Base-by-base conservation (phyloP, 2,329 filamentous ascomycete species). In the Aureobasidium sp. region DNA sequence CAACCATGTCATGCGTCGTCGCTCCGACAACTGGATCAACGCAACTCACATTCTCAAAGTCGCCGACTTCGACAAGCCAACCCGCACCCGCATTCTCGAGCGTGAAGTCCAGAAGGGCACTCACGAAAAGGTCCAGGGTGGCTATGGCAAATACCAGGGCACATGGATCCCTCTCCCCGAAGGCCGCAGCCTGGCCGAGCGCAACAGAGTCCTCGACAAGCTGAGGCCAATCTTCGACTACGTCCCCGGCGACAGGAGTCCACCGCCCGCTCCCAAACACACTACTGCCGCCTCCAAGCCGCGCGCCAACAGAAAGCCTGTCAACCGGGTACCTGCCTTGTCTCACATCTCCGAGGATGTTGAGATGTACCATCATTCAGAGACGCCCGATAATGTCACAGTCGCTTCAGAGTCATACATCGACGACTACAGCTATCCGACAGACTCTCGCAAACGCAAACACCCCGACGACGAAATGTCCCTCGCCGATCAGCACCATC, bases 1-100 rank as follows among this genome's bases (percentile, higher is more conserved):
- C 67, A 91, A 95, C 72, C 91, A 97, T 89, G 89, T 97, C 67
- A 99, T 99, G 94, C 88, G 94, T 74, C 86, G 94, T 56, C 87
- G 93, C 64, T 84, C 86, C 59, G 94, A 99, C 75, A 87, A 97
- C 76, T 99, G 93, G 91, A 94, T 99, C 78, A 99, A 99, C 80
- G 94, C 94, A n/a, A 99, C 94, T 60, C 94, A 99, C 73, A 97
- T 99, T 64, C 80, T 99, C 53, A 99, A 99, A 73, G 91, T 95
- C 44, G 94, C 94, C 65, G 93, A 93, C 62, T 96, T 96, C 72
- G 94, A 99, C 76, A 99, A 99, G 76, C 94, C 94, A 2, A 91
- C 93, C 14, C 84, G 94, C 72, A 99, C 94, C 44, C 85, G 94
- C 66, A 97, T 99, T 62, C 83, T 99, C 5, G 94, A 99, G 77